Evolutionary conservation across 257 asterid genomes (phyloP).

Genomic region (Knoxia roxburghii): DNA sequence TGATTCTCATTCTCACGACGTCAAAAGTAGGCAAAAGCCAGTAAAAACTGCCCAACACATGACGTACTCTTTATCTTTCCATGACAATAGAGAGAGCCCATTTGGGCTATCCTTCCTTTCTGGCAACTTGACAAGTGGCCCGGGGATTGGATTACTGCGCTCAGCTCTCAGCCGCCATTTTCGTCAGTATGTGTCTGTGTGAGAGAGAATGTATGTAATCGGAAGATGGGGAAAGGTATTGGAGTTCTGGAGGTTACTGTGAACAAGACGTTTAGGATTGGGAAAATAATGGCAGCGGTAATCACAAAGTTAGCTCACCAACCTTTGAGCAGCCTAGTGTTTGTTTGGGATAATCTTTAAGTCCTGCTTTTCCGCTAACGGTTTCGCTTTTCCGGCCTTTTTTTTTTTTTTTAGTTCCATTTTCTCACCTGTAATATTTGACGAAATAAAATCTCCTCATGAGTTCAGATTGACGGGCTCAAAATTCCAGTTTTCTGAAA

Average conservation of each 20-base stretch:
- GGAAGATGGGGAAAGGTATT: neutral
- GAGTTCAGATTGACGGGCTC: no score
- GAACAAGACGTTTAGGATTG: neutral
- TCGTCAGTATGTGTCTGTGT: neutral
- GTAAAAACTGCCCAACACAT: slow-evolving; percentile 10
- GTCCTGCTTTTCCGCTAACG: neutral
- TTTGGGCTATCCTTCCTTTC: no score
- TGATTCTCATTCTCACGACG: no score
- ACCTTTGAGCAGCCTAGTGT: neutral
- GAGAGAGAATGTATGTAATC: neutral
- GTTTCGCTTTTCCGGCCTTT: neutral
- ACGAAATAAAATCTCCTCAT: no score
- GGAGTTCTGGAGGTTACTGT: neutral
- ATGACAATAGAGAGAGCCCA: no score
- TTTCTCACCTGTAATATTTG: no score
- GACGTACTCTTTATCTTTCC: neutral
- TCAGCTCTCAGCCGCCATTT: neutral
- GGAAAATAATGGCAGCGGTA: no score
- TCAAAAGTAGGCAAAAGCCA: no score
- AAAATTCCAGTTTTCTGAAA: no score
- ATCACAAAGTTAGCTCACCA: slow-evolving; percentile 12
- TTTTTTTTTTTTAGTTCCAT: no score
- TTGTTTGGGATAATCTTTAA: neutral
- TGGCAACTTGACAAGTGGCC: slow-evolving; percentile 9
- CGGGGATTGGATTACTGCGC: neutral